These are phyloP conservation scores for Colletotrichum phormii DNA, from an alignment of 2,329 filamentous ascomycete genomes.

Conservation along the genomic window DNA sequence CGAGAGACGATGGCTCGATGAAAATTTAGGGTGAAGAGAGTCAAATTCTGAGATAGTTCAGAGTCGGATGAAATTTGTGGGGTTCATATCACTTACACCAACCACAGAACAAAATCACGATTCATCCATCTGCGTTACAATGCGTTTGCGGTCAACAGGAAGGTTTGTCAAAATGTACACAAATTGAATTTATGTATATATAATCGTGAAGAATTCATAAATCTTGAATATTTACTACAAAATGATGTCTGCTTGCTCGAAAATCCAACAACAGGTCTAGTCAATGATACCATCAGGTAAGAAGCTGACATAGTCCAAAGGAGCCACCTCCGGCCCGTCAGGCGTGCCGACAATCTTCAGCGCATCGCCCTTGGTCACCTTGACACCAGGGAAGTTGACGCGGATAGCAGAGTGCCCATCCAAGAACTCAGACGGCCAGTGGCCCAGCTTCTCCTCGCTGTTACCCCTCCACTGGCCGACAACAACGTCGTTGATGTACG, in stretches of 20 bases:
- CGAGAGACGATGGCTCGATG: background rate
- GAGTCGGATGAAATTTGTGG: slow-evolving; percentile 21
- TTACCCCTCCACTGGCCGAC: slow-evolving; percentile 71
- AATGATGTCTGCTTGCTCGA: background rate
- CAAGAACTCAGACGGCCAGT: slow-evolving; percentile 67
- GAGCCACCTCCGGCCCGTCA: slow-evolving; percentile 71
- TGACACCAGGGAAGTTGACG: slow-evolving; percentile 66
- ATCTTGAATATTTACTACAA: background rate
- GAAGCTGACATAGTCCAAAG: slow-evolving; percentile 74
- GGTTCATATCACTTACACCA: background rate
- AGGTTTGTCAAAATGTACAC: too few relatives aligned
- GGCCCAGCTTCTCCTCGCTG: slow-evolving; percentile 68
- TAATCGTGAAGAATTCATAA: background rate
- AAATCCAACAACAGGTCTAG: background rate
- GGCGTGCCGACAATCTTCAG: slow-evolving; percentile 68
- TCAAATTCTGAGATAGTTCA: background rate
- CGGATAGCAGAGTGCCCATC: slow-evolving; percentile 75
- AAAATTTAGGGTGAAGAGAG: background rate
- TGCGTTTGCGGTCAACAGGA: too few relatives aligned
- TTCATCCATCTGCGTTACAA: too few relatives aligned
- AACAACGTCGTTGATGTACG: slow-evolving; percentile 63
- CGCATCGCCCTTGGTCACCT: slow-evolving; percentile 61
- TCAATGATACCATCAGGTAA: slow-evolving; percentile 62
- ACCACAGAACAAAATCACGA: background rate
- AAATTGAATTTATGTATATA: background rate